phyloP scores from a whole-genome alignment of 2,329 filamentous ascomycete genomes.

The Apiospora pterosperma region DNA sequence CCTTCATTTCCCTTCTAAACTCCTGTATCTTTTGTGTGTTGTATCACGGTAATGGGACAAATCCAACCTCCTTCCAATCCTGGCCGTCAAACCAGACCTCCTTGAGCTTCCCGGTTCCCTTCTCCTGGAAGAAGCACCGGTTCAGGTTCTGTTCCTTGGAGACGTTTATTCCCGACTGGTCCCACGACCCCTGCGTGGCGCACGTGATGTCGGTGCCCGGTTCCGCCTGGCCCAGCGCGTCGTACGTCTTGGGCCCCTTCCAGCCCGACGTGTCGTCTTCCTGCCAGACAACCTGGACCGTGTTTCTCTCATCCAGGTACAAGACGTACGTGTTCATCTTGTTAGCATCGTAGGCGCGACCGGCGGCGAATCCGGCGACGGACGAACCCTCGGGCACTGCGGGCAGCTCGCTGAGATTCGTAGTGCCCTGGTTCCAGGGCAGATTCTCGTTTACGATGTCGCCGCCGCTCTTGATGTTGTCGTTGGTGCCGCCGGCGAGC shows the following conservation, averaged over 20 bases:
- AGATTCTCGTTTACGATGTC: conserved; percentile 9
- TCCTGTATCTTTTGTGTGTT: neutral
- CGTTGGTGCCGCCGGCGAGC: conserved; percentile 28
- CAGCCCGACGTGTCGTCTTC: conserved; percentile 15
- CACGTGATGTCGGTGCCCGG: conserved; percentile 19
- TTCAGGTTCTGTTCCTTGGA: conserved; percentile 21
- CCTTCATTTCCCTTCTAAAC: neutral
- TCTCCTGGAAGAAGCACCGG: conserved; percentile 19
- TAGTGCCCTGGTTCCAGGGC: conserved; percentile 6
- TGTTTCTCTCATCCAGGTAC: conserved; percentile 15
- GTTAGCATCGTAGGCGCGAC: conserved; percentile 16
- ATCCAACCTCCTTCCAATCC: conserved; percentile 15
- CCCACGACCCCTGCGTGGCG: conserved; percentile 15
- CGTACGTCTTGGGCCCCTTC: conserved; percentile 18
- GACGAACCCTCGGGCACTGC: conserved; percentile 12
- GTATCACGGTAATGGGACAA: conserved; percentile 10
- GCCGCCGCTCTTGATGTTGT: conserved; percentile 39
- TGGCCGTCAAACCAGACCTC: conserved; percentile 20
- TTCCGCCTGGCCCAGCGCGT: conserved; percentile 13
- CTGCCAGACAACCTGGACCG: conserved; percentile 20
- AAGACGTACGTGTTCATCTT: conserved; percentile 21
- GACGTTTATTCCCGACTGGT: conserved; percentile 7
- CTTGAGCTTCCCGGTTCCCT: conserved; percentile 11
- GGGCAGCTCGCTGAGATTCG: neutral
- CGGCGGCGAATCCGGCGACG: conserved; percentile 18